Conservation (phyloP, 108 stramenopile genomes). For the Skeletonema marinoi region DNA sequence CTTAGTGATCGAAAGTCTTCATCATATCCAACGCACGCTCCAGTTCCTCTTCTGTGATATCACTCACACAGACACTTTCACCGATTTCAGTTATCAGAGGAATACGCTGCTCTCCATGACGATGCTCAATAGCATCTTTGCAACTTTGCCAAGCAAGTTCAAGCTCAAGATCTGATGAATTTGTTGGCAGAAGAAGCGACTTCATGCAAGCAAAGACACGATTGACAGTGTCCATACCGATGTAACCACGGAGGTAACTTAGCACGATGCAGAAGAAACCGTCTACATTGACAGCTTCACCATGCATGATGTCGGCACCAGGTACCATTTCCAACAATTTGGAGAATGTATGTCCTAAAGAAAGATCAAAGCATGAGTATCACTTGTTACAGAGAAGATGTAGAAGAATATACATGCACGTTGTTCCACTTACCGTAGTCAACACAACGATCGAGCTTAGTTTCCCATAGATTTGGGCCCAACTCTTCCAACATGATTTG, state of each 20-base stretch:
- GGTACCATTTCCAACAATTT: slow-evolving; percentile 96
- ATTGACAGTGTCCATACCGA: slow-evolving; percentile 78
- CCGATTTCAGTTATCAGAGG: slow-evolving; percentile 93
- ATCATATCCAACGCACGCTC: slow-evolving; percentile 78
- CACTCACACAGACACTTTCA: slow-evolving; percentile 89
- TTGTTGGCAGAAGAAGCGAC: slow-evolving; percentile 78
- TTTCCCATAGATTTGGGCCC: slow-evolving; percentile 97
- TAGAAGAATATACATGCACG: background rate
- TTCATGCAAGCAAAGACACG: slow-evolving; percentile 89
- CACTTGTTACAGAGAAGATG: background rate
- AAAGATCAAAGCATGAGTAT: slow-evolving; percentile 10
- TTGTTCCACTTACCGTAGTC: slow-evolving; percentile 75
- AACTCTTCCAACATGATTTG: slow-evolving; percentile 98
- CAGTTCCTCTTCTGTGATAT: slow-evolving; percentile 90
- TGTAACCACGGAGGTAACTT: slow-evolving; percentile 86
- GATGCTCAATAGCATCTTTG: slow-evolving; percentile 94
- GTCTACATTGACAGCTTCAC: slow-evolving; percentile 97
- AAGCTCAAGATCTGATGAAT: slow-evolving; percentile 70
- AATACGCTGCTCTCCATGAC: slow-evolving; percentile 92
- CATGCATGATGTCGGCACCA: slow-evolving; percentile 94
- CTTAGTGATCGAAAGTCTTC: slow-evolving; percentile 54
- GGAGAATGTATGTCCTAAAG: slow-evolving; percentile 90
- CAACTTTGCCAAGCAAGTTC: slow-evolving; percentile 88
- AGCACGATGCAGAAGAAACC: slow-evolving; percentile 93
- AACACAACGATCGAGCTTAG: slow-evolving; percentile 88